Base-by-base conservation (phyloP, 2,329 filamentous ascomycete genomes). In the Periconia sp. region DNA sequence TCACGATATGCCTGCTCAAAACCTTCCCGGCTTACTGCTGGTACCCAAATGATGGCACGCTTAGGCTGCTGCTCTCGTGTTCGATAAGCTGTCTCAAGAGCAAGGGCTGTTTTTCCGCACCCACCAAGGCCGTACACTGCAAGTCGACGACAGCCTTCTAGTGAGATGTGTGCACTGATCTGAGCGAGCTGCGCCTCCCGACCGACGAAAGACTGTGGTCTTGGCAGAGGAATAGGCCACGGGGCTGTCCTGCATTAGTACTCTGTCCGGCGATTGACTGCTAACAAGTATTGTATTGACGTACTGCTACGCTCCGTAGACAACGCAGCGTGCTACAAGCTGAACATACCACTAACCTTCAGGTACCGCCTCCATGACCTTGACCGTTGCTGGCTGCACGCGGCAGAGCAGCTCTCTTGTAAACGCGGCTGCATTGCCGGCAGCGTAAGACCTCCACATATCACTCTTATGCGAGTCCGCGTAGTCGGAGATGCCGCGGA, bases 31-130 rank as follows among this genome's bases (percentile, higher is more conserved):
- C 65, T 73, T 8, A 63, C 48, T 3, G 67, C 71, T 2, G 69
- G 63, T 4, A 77, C 56, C 73, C 72, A 78, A 37, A 77, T 66
- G 34, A 78, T 49, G 0, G 66, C 70, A 32, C 56, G 71, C 1
- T 68, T 61, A 0, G 61, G 56, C 15, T 56, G 23, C 30, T 62
- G 54, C 3, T 68, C 41, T 36, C 63, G 68, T 0, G 57, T 57
- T 53, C 62, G 68, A 54, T 73, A 65, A 4, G 66, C 71, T 9
- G 74, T 46, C 37, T 71, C 59, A 1, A 75, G 43, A 5, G 61
- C 70, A 4, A 76, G 45, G 29, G 71, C 65, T 2, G 73, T 72
- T 46, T 76, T 76, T 5, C 73, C 73, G 2, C 71, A 52, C 7
- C 74, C 73, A n/a, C 73, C 71, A 4, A 74, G 59, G 0, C 71